Evolutionary conservation across 2,329 filamentous ascomycete species (phyloP).

Genomic region (Aspergillus floridensis): DNA sequence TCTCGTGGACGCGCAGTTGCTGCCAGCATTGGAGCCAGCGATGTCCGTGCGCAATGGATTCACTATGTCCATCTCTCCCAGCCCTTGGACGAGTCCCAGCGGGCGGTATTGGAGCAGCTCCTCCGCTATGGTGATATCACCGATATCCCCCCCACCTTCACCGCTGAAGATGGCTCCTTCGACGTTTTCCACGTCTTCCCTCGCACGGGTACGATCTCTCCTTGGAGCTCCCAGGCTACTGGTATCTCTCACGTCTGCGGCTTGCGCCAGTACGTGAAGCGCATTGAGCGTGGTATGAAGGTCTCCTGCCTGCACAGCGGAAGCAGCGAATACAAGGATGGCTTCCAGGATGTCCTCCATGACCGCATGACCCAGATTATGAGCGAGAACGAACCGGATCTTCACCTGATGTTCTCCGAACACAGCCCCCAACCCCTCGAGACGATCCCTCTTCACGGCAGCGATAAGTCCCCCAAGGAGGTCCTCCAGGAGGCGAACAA

Average conservation of each 20-base stretch:
- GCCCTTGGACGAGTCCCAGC: slow-evolving; percentile 47
- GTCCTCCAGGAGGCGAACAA: slow-evolving; percentile 81
- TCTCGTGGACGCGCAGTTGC: slow-evolving; percentile 46
- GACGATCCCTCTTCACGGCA: slow-evolving; percentile 70
- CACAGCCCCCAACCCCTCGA: slow-evolving; percentile 63
- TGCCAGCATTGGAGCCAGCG: slow-evolving; percentile 41
- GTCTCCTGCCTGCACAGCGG: slow-evolving; percentile 62
- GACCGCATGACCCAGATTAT: slow-evolving; percentile 96
- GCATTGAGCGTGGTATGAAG: slow-evolving; percentile 83
- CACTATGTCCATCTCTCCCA: slow-evolving; percentile 66
- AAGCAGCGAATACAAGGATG: slow-evolving; percentile 57
- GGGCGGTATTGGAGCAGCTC: slow-evolving; percentile 56
- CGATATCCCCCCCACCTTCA: slow-evolving; percentile 43
- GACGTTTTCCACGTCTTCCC: slow-evolving; percentile 72
- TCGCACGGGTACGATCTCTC: slow-evolving; percentile 77
- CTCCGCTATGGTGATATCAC: slow-evolving; percentile 60
- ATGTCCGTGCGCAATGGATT: slow-evolving; percentile 48
- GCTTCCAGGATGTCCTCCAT: slow-evolving; percentile 66
- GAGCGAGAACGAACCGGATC: slow-evolving; percentile 62
- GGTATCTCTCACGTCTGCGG: slow-evolving; percentile 92
- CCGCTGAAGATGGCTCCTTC: slow-evolving; percentile 50
- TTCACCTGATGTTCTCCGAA: slow-evolving; percentile 76
- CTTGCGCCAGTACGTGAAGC: slow-evolving; percentile 65
- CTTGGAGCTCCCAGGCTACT: slow-evolving; percentile 96
- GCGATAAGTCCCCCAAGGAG: slow-evolving; percentile 63